A percentile compares a stretch with the other conserved stretches of the same genome.
Evolutionary conservation across 108 stramenopile species (phyloP).

Genomic region (Chaetoceros muelleri): DNA sequence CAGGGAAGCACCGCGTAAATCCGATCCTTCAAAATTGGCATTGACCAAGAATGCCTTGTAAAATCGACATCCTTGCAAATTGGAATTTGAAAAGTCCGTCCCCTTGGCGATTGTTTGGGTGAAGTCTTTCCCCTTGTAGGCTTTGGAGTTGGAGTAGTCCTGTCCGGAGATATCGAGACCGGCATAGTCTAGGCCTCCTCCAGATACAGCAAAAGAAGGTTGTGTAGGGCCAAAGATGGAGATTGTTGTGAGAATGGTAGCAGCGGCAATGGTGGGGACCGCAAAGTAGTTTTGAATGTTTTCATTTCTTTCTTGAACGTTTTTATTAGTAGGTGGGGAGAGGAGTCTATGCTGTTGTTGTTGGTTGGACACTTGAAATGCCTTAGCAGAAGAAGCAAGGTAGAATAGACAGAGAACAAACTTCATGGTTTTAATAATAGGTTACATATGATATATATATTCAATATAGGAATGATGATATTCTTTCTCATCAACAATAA

Average conservation of each 20-base stretch:
- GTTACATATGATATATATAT: too few relatives aligned
- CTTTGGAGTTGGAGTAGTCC: constrained; percentile 42
- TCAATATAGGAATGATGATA: too few relatives aligned
- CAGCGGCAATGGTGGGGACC: background rate
- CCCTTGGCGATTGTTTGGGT: constrained; percentile 78
- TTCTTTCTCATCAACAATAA: too few relatives aligned
- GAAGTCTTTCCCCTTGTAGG: constrained; percentile 81
- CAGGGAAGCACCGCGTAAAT: constrained; percentile 64
- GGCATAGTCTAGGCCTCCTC: constrained; percentile 66
- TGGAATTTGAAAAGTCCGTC: constrained; percentile 60
- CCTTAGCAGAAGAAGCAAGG: background rate
- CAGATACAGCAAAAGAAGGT: constrained; percentile 22
- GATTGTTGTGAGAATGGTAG: background rate
- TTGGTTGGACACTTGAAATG: background rate
- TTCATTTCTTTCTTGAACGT: too few relatives aligned
- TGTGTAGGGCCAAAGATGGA: too few relatives aligned
- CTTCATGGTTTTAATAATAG: background rate
- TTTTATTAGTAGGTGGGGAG: too few relatives aligned
- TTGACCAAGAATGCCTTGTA: constrained; percentile 81
- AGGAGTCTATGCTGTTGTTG: background rate
- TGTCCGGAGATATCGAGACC: constrained; percentile 63
- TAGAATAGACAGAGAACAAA: background rate
- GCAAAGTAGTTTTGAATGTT: background rate
- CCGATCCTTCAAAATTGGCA: constrained; percentile 60
- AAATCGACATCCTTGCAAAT: constrained; percentile 74